A percentile compares a stretch with the other conserved stretches of the same genome.
phyloP scores from a whole-genome alignment of 2,329 filamentous ascomycete genomes.

The Fusarium mangiferae region DNA sequence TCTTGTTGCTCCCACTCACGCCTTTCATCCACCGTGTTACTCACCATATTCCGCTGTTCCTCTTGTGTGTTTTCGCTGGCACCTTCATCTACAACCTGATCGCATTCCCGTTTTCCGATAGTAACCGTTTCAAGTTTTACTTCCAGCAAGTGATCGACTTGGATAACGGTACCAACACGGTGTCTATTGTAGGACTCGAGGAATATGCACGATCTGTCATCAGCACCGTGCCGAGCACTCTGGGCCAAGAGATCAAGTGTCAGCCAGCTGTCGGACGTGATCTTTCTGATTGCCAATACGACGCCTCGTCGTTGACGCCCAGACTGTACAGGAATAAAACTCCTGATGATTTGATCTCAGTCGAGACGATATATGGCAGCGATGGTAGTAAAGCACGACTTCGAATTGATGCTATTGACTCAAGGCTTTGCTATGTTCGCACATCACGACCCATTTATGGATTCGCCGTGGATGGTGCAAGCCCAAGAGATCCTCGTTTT shows the following conservation, averaged over 20 bases:
- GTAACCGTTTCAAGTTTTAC: constrained; percentile 84
- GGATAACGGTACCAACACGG: constrained; percentile 74
- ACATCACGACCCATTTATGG: constrained; percentile 75
- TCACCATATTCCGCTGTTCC: constrained; percentile 81
- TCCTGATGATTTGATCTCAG: constrained; percentile 69
- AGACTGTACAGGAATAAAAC: constrained; percentile 64
- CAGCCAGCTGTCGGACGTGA: constrained; percentile 53
- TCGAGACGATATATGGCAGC: constrained; percentile 53
- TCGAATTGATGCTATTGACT: constrained; percentile 76
- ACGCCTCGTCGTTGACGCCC: constrained; percentile 69
- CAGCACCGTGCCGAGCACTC: constrained; percentile 74
- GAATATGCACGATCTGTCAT: constrained; percentile 76
- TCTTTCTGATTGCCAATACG: constrained; percentile 75
- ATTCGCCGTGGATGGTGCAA: constrained; percentile 71
- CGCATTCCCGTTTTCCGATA: constrained; percentile 87
- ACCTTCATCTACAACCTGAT: constrained; percentile 87
- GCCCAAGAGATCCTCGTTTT: constrained; percentile 71
- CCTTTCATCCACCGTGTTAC: constrained; percentile 90
- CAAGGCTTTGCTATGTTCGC: constrained; percentile 78
- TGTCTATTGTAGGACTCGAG: constrained; percentile 75
- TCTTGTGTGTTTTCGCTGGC: constrained; percentile 76
- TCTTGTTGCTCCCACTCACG: constrained; percentile 79
- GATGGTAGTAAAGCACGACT: constrained; percentile 67
- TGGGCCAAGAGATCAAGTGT: constrained; percentile 70
- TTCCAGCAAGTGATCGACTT: constrained; percentile 87